Evolutionary conservation across 202 grass and related monocot species (phyloP).

Genomic region (Zizania palustris): DNA sequence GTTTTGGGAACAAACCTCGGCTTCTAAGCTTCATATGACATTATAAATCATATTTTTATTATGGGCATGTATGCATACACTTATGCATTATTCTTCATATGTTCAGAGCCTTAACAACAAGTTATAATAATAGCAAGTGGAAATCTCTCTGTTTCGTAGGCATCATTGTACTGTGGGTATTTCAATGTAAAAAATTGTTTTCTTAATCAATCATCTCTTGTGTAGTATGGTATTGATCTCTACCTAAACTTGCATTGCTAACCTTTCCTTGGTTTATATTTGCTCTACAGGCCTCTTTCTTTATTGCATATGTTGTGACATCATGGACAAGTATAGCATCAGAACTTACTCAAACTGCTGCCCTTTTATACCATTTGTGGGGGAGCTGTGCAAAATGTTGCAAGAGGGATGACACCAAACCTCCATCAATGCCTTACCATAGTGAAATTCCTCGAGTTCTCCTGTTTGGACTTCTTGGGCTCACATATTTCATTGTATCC

Average conservation of each 20-base stretch:
- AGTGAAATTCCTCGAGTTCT: conserved; percentile 95
- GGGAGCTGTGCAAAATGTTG: conserved; percentile 53
- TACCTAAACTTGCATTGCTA: conserved; percentile 24
- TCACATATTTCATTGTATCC: conserved; percentile 83
- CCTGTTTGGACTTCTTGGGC: conserved; percentile 83
- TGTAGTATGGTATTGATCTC: conserved; percentile 3
- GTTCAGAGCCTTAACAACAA: conserved; percentile 2
- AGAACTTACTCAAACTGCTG: conserved; percentile 69
- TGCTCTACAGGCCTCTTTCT: conserved; percentile 75
- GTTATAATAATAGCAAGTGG: conserved; percentile 2
- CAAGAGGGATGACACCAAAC: conserved; percentile 53
- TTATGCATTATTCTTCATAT: conserved; percentile 3
- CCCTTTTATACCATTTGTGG: conserved; percentile 57
- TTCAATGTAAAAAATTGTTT: conserved; percentile 5
- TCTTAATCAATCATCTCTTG: background rate
- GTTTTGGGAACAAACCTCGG: conserved; percentile 18
- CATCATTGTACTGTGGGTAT: conserved; percentile 6
- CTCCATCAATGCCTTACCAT: conserved; percentile 79
- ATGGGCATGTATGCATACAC: conserved; percentile 12
- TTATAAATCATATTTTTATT: background rate
- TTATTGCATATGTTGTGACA: conserved; percentile 94
- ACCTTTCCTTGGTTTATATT: conserved; percentile 30
- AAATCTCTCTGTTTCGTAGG: conserved; percentile 7
- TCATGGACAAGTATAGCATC: conserved; percentile 88
- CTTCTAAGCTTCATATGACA: conserved; percentile 25